Base-by-base conservation (phyloP, 2,329 filamentous ascomycete genomes). In the Coleophoma crateriformis region DNA sequence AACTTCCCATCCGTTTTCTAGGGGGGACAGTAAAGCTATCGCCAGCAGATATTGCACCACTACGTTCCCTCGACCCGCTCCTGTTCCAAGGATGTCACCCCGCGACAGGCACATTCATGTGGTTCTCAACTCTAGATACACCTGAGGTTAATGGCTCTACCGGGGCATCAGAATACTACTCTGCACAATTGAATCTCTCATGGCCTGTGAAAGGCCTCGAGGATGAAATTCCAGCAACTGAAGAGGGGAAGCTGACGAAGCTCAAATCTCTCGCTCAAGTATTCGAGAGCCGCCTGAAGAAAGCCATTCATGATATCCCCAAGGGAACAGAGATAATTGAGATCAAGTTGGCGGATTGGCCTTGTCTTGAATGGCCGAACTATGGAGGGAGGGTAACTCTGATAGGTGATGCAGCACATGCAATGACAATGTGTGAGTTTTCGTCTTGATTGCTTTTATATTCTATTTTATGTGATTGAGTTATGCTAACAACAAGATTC, bases 341-440 rank as follows among this genome's bases (percentile, higher is more conserved):
- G 2, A 68, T 81, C 4, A 67, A 68, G 10, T 60, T 78, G 4
- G 68, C 73, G 32, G 77, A 81, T 58, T 76, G 74, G 64, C 74
- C 73, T 1, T 64, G 67, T 1, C 58, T 54, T 3, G 63, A 61
- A 1, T 70, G 67, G 41, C 64, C 67, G 1, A 64, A 61, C 37
- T 50, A 51, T 4, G 60, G 59, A 7, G 73, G 73, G 0, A 66
- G 68, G 2, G 71, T 70, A 0, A 68, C 75, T 0, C 54, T 82
- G 1, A 67, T 78, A 50, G 78, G 79, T 0, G 79, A 82, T 60
- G 73, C 78, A 0, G 67, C 79, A 3, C 78, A 82, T 59, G 70
- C 75, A 0, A 82, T 82, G 78, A 73, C 75, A 0, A 81, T 81
- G 78, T 81, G 76, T 81, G 70, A 62, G 76, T 37, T 32, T 3